phyloP scores from a whole-genome alignment of 192 early-diverging fungal genomes.

The Backusella circina region DNA sequence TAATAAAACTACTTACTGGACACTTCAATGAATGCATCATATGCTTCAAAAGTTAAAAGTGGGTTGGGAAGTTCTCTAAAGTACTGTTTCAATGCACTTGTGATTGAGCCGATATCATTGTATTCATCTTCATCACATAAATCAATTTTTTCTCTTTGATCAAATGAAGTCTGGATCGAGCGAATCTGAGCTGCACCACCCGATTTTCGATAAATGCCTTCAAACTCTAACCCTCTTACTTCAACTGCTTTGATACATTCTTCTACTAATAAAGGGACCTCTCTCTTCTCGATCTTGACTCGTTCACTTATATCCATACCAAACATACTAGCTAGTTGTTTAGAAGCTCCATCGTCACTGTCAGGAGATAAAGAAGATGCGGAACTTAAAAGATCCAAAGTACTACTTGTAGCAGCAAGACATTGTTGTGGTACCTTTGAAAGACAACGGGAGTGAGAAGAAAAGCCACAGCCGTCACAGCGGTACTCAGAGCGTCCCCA shows the following conservation, averaged over 20 bases:
- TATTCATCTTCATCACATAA: slow-evolving; percentile 47
- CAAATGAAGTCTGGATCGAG: slow-evolving; percentile 60
- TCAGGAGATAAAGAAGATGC: not conserved
- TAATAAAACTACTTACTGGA: slow-evolving; percentile 18
- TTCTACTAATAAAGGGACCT: slow-evolving; percentile 64
- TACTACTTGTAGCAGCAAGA: slow-evolving; percentile 13
- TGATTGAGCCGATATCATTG: slow-evolving; percentile 74
- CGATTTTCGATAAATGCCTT: slow-evolving; percentile 82
- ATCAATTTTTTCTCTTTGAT: slow-evolving; percentile 46
- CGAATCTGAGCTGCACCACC: slow-evolving; percentile 71
- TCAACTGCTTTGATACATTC: slow-evolving; percentile 68
- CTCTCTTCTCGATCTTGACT: slow-evolving; percentile 50
- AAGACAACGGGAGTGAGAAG: slow-evolving; percentile 43
- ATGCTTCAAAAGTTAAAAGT: slow-evolving; percentile 65
- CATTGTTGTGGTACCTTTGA: slow-evolving; percentile 33
- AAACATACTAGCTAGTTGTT: slow-evolving; percentile 49
- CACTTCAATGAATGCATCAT: slow-evolving; percentile 62
- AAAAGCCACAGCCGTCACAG: slow-evolving; percentile 47
- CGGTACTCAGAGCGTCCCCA: slow-evolving; percentile 47
- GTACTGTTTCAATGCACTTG: slow-evolving; percentile 78
- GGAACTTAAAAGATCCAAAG: slow-evolving; percentile 1
- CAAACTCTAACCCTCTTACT: slow-evolving; percentile 55
- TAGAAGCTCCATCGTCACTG: not conserved
- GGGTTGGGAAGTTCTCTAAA: slow-evolving; percentile 74
- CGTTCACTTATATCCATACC: slow-evolving; percentile 57